Percentiles rank a stretch among this genome's conserved stretches.
Evolutionary conservation across 257 asterid species (phyloP).

Genomic region (Misopates orontium): DNA sequence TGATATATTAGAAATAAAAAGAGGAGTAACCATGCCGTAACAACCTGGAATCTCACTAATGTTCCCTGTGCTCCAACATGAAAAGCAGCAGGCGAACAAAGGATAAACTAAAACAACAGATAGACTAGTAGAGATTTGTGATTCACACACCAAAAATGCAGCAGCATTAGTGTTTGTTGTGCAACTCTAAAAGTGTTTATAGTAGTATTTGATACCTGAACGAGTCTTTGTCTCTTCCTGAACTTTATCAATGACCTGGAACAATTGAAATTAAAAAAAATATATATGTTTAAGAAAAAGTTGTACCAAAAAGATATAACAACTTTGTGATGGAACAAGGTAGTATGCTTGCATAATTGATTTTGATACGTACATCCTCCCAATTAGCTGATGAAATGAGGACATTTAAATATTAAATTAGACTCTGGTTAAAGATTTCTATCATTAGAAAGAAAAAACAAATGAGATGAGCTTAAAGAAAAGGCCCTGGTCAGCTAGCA

Average conservation of each 20-base stretch:
- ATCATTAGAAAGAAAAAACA: not conserved
- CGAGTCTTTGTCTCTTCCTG: slow-evolving; percentile 68
- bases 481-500: slow-evolving; percentile 36
- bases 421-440: not conserved
- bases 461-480: not conserved
- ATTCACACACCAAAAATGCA: no score
- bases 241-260: slow-evolving; percentile 67
- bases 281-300: not conserved
- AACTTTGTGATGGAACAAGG: not conserved
- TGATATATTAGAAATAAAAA: no score
- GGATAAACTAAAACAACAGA: no score
- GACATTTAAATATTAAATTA: not conserved
- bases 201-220: no score
- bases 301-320: not conserved
- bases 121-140: no score
- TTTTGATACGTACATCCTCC: not conserved
- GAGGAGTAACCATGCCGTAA: no score
- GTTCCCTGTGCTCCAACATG: no score
- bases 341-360: not conserved
- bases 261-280: not conserved
- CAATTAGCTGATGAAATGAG: not conserved
- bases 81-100: no score
- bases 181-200: no score
- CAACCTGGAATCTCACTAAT: no score
- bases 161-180: no score